Conservation (phyloP, 306 rosid species). For the Cotoneaster glaucophyllus region DNA sequence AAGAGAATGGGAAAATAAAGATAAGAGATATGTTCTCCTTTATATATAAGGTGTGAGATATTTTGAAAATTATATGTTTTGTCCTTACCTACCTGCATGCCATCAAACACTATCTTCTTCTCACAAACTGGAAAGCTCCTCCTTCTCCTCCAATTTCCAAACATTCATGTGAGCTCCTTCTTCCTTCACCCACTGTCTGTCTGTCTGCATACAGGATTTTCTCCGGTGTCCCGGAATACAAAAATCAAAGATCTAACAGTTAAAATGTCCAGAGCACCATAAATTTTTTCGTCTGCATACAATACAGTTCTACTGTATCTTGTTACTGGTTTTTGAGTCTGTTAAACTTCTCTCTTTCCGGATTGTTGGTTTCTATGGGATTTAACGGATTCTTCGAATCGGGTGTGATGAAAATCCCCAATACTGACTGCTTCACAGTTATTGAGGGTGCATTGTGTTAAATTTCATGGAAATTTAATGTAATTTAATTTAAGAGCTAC, state of each 20-base stretch:
- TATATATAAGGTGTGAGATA: not conserved
- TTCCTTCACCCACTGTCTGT: not conserved
- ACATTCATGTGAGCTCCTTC: constrained; percentile 16
- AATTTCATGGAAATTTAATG: no score
- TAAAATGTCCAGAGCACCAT: no score
- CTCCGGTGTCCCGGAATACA: no score
- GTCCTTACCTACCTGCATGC: not conserved
- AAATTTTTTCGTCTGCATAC: no score
- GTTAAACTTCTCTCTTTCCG: not conserved
- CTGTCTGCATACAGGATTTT: not conserved
- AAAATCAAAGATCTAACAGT: no score
- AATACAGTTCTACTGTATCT: no score
- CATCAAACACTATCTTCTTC: constrained; percentile 1
- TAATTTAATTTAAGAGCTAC: no score
- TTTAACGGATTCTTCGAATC: no score
- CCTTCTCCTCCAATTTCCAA: constrained; percentile 10
- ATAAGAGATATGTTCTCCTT: not conserved
- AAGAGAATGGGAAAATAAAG: not conserved
- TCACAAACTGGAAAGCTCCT: not conserved
- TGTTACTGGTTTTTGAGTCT: not conserved
- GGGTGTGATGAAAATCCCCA: no score
- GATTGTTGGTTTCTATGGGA: not conserved
- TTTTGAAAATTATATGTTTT: not conserved
- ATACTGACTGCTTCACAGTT: no score
- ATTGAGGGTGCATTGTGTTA: no score